Evolutionary conservation across 2,329 filamentous ascomycete species (phyloP), one percentile per base, ranked within the genome.

Genomic region (Alternaria metachromatica): DNA sequence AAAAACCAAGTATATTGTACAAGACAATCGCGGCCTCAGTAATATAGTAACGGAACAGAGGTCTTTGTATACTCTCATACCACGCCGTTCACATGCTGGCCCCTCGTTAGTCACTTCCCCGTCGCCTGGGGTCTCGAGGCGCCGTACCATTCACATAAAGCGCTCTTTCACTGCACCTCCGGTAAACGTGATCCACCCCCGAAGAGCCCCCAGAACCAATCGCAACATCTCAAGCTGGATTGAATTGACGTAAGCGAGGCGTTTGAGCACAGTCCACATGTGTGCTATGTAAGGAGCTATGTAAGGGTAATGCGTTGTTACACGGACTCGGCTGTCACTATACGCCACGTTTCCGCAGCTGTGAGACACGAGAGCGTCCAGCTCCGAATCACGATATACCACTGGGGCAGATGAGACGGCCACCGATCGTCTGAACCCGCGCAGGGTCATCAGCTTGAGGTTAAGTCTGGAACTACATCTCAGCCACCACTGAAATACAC

Each of bases 241-340:
- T 43, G 20, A 13, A 25, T 48, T 37, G 20, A 46, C 49, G 33
- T 58, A 61, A 61, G 53, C 58, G 45, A 58, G 53, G 53, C 53
- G 58, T 61, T 58, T 23, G 23, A 45, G 58, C 58, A 45, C 45
- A 61, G 58, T 55, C 58, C 58, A 57, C 58, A 54, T 58, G 58
- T 50, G 53, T 25, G 25, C 20, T 50, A 57, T 57, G 33, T 55
- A 61, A 61, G 53, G 53, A 25, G 25, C 20, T 45, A 57, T 57
- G 33, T 55, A 61, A 61, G 53, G 53, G 33, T 49, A 21, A 20
- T 57, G 13, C 23, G 45, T 61, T 33, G 57, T 59, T 20, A 54
- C 25, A 61, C 58, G 21, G 30, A 43, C 15, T 44, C 44, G 53
- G 45, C 30, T 61, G 58, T 61, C 58, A 57, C 26, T 28, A 21